phyloP scores from a whole-genome alignment of 768 basidiomycete genomes.

The Trametes punicea region DNA sequence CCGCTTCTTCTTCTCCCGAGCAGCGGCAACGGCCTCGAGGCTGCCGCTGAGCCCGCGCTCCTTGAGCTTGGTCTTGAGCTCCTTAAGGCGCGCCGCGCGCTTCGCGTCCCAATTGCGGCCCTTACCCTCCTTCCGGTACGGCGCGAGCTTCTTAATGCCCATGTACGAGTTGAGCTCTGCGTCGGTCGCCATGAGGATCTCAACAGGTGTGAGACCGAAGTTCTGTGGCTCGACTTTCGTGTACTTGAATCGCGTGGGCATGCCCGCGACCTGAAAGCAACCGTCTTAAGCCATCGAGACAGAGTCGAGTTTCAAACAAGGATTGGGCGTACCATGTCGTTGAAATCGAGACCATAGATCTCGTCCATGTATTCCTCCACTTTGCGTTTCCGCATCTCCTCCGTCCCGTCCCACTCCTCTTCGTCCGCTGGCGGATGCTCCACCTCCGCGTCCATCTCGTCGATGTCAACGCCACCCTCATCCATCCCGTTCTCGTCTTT shows the following conservation, averaged over 20 bases:
- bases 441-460: conserved; percentile 56
- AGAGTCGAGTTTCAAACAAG: not conserved
- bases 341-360: conserved; percentile 88
- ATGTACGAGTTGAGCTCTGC: conserved; percentile 90
- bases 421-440: conserved; percentile 54
- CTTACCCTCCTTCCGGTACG: conserved; percentile 63
- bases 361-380: conserved; percentile 90
- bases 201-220: conserved; percentile 74
- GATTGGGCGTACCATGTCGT: conserved; percentile 71
- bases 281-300: conserved; percentile 3
- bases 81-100: conserved; percentile 62
- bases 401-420: conserved; percentile 84
- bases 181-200: conserved; percentile 90
- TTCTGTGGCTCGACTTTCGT: conserved; percentile 56
- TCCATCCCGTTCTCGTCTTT: conserved; percentile 41
- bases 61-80: conserved; percentile 63
- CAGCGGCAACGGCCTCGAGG: conserved; percentile 20
- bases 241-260: conserved; percentile 94
- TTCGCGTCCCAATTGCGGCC: conserved; percentile 59
- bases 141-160: conserved; percentile 86
- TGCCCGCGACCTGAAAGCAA: conserved; percentile 67
- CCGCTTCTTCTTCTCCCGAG: conserved; percentile 48
- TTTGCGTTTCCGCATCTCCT: conserved; percentile 82
- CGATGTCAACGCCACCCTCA: conserved; percentile 44
- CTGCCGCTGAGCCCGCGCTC: conserved; percentile 35